Evolutionary conservation across 257 asterid genomes (phyloP).

Genomic region (Ehretia macrophylla): DNA sequence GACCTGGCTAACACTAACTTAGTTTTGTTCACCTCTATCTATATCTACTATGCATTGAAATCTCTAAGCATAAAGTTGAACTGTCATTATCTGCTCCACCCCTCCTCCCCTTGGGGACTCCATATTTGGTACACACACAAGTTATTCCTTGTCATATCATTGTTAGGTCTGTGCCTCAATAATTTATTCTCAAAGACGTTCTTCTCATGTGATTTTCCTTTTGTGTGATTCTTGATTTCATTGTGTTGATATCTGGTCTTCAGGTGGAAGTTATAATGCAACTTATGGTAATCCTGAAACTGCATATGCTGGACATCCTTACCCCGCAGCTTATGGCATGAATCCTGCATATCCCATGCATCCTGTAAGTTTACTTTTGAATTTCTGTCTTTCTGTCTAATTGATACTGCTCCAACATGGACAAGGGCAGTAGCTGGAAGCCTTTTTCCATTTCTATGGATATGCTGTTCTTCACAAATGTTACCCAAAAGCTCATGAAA

Average conservation of each 20-base stretch:
- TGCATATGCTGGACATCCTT: conserved; percentile 56
- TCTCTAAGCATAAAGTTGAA: no score
- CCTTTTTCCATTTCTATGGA: neutral
- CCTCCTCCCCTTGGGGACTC: no score
- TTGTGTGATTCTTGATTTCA: neutral
- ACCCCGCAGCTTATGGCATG: conserved; percentile 59
- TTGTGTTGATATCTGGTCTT: conserved; percentile 22
- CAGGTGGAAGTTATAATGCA: conserved; percentile 56
- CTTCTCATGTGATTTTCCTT: no score
- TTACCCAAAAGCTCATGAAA: neutral
- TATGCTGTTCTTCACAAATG: neutral
- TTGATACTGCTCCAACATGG: neutral
- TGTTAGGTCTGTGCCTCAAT: no score
- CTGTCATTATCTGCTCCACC: no score
- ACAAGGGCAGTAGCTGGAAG: neutral
- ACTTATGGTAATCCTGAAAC: conserved; percentile 60
- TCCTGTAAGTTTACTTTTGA: conserved; percentile 44
- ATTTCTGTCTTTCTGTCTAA: no score
- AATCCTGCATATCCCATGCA: conserved; percentile 55
- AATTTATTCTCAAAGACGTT: no score
- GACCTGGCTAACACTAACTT: no score
- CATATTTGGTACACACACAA: no score
- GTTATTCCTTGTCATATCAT: no score
- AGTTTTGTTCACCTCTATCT: no score
- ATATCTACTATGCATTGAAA: no score